Percentiles rank a stretch among this genome's conserved stretches.
Conservation (phyloP, 164 flowering plant genomes). For the Sextonia rubra region DNA sequence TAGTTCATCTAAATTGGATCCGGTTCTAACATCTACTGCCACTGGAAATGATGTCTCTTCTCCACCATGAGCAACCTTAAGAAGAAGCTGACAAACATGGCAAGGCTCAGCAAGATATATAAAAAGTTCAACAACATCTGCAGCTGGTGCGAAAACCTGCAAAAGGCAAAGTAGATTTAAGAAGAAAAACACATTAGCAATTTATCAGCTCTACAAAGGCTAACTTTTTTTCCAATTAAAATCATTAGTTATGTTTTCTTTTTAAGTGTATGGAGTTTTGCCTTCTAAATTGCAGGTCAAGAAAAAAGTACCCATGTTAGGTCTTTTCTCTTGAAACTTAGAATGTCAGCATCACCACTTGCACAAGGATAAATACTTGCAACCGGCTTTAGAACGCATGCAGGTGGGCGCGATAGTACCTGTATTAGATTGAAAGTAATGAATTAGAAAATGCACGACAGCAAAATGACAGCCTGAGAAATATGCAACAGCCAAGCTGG, state of each 20-base stretch:
- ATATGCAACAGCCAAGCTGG: neutral
- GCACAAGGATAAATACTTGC: conserved; percentile 45
- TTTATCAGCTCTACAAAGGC: neutral
- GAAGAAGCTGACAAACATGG: conserved; percentile 96
- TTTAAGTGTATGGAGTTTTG: neutral
- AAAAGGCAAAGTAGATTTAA: conserved; percentile 12
- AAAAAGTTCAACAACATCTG: conserved; percentile 86
- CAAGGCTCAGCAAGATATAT: conserved; percentile 93
- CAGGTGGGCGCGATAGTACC: conserved; percentile 67
- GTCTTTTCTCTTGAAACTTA: conserved; percentile 79
- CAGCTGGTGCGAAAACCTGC: conserved; percentile 84
- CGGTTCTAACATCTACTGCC: conserved; percentile 85
- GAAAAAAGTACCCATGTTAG: conserved; percentile 60
- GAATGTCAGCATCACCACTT: conserved; percentile 45
- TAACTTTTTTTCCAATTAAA: conserved; percentile 2
- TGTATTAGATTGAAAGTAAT: conserved; percentile 17
- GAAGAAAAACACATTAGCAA: neutral
- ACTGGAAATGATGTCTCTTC: conserved; percentile 92
- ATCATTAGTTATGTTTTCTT: neutral
- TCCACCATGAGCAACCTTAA: conserved; percentile 89
- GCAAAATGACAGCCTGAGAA: neutral
- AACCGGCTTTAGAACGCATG: conserved; percentile 74
- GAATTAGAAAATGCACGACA: conserved; percentile 3
- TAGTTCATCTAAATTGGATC: conserved; percentile 71
- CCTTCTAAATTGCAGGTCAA: neutral